Evolutionary conservation across 192 early-diverging fungal genomes (phyloP), one percentile per base, ranked within the genome.

Genomic region (Backusella tuberculispora): DNA sequence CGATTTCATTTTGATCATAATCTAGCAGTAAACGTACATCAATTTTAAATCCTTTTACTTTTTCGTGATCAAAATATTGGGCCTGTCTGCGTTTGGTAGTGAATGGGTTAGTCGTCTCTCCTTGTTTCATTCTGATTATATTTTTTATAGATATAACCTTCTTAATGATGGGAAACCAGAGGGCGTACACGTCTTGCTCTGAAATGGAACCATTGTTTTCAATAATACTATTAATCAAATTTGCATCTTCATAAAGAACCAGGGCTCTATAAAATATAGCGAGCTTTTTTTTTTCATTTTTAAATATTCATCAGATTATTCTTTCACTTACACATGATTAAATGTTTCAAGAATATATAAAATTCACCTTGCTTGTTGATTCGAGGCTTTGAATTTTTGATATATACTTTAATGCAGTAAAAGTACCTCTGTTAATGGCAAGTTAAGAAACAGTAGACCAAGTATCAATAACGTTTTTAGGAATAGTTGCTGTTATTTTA

Each of bases 321-420:
- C n/a, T n/a, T 42, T 42, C 7, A 42, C 4, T 42, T 42, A 42
- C 41, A 42, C 41, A 42, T 42, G 41, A 5, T 7, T 42, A 42
- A 42, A 7, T 42, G 7, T 42, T 42, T 42, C 41, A 42, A 42
- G n/a, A n/a, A n/a, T n/a, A 43, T 43, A 6, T 67, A 19, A 67
- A 67, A 38, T 38, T 8, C 42, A 43, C 5, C 19, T 67, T 38
- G 9, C 40, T 37, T 29, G 41, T 67, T 29, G 65, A 43, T 67
- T 67, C 65, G 19, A 67, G 41, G n/a, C 29, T 38, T 67, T 67
- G 65, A 8, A 67, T 43, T 66, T 67, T 67, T 4, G 65, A 67
- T 41, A 67, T 43, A 19, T 44, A 67, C 40, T 67, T 42, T 67
- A 67, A 37, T 42, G 65, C 21, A 41, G 14, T 42, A 19, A 67